phyloP scores from a whole-genome alignment of 2,329 filamentous ascomycete species.

The Talaromyces sp. region DNA sequence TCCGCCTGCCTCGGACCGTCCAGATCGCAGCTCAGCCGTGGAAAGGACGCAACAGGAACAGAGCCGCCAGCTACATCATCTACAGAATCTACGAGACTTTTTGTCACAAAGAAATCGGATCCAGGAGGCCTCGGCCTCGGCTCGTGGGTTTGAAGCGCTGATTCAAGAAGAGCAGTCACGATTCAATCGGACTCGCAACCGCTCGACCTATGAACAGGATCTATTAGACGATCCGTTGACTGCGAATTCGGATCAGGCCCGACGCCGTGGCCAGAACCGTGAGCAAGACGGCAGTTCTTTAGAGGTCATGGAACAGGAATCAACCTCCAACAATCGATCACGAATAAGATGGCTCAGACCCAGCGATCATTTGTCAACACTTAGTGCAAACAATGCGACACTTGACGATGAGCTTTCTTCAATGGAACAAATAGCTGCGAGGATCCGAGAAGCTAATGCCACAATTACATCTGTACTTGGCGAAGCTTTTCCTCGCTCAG shows the following conservation, averaged over 20 bases:
- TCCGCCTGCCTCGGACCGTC: constrained; percentile 32
- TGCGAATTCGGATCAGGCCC: constrained; percentile 11
- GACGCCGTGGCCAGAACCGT: constrained; percentile 12
- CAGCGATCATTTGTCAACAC: constrained; percentile 18
- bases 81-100: constrained; percentile 34
- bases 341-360: constrained; percentile 20
- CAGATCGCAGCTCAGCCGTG: constrained; percentile 17
- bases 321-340: constrained; percentile 15
- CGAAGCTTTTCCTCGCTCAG: constrained; percentile 19
- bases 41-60: constrained; percentile 18
- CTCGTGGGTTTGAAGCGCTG: constrained; percentile 32
- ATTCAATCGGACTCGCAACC: constrained; percentile 20
- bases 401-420: constrained; percentile 1
- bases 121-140: constrained; percentile 20
- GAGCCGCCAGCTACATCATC: constrained; percentile 13
- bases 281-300: constrained; percentile 12
- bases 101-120: constrained; percentile 28
- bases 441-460: constrained; percentile 15
- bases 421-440: constrained; percentile 14
- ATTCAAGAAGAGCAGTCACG: constrained; percentile 32
- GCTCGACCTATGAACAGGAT: constrained; percentile 20
- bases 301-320: constrained; percentile 5
- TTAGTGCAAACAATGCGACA: constrained; percentile 7
- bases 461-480: constrained; percentile 19
- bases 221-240: constrained; percentile 18